Conservation (phyloP, 805 yeast genomes). For the Ogataea degrootiae region DNA sequence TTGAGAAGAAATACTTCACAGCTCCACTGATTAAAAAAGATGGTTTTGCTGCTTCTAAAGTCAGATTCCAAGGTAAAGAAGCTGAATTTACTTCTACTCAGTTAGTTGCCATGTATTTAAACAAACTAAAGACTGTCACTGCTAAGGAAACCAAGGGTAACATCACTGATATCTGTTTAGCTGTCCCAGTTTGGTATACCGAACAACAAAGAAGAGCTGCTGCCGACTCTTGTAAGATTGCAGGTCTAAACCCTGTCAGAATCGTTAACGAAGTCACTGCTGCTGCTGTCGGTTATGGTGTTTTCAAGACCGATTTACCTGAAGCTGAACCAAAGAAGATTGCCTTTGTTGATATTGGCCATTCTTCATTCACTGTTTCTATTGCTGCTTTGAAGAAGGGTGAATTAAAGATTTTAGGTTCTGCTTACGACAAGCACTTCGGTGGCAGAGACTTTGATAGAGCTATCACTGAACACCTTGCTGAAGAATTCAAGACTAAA, state of each 20-base stretch:
- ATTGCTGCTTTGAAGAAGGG: slow-evolving; percentile 92
- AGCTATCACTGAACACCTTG: slow-evolving; percentile 92
- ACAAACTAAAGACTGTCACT: slow-evolving; percentile 81
- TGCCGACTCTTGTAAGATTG: slow-evolving; percentile 90
- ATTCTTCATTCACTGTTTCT: slow-evolving; percentile 88
- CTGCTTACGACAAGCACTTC: slow-evolving; percentile 91
- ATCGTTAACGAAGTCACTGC: slow-evolving; percentile 96
- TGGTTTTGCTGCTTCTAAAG: slow-evolving; percentile 81
- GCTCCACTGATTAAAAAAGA: slow-evolving; percentile 65
- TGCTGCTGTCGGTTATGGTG: slow-evolving; percentile 99
- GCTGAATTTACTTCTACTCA: slow-evolving; percentile 82
- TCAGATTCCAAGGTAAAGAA: slow-evolving; percentile 75
- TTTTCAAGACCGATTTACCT: slow-evolving; percentile 93
- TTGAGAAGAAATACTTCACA: slow-evolving; percentile 71
- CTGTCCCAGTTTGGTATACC: slow-evolving; percentile 97
- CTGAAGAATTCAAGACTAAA: slow-evolving; percentile 84
- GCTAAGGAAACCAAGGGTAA: slow-evolving; percentile 75
- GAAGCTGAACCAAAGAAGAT: slow-evolving; percentile 88
- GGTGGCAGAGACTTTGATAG: slow-evolving; percentile 98
- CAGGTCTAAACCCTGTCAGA: slow-evolving; percentile 97
- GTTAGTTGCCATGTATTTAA: slow-evolving; percentile 90
- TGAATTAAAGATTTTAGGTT: slow-evolving; percentile 87
- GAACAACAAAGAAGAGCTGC: slow-evolving; percentile 96
- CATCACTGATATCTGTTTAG: slow-evolving; percentile 82
- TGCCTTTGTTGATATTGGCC: slow-evolving; percentile 95